These are phyloP conservation scores for Raffaelea arxii DNA, from an alignment of 2,329 filamentous ascomycete genomes.

Conservation along the genomic window DNA sequence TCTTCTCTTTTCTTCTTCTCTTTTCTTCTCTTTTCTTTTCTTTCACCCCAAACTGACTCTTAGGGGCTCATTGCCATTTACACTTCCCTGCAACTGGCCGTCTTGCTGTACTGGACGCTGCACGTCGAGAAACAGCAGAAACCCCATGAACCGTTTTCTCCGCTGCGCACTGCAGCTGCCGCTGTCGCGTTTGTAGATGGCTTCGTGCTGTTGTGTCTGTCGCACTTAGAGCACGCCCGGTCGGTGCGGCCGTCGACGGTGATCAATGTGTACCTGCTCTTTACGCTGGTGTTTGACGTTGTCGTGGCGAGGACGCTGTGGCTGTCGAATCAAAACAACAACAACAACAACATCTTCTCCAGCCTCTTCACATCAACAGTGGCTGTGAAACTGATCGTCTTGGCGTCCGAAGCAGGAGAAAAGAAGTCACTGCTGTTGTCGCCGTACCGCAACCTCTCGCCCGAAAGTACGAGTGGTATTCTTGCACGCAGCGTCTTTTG, in stretches of 20 bases:
- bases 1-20: not conserved
- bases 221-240: not conserved
- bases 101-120: constrained; percentile 2
- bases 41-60: not conserved
- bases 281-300: not conserved
- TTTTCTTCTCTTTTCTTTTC: not conserved
- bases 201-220: not conserved
- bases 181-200: not conserved
- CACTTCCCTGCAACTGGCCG: not conserved
- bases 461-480: not conserved
- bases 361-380: not conserved
- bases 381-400: not conserved
- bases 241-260: not conserved
- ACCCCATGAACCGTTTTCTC: not conserved
- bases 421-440: not conserved
- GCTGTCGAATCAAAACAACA: no score
- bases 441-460: not conserved
- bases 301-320: not conserved
- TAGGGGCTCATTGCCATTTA: not conserved
- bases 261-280: not conserved
- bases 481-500: not conserved
- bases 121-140: not conserved
- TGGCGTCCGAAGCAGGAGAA: not conserved
- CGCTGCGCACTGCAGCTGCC: not conserved
- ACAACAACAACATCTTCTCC: not conserved